Percentiles rank a stretch among this genome's conserved stretches.
phyloP scores from a whole-genome alignment of 805 yeast species.

The Barnettozyma populi region DNA sequence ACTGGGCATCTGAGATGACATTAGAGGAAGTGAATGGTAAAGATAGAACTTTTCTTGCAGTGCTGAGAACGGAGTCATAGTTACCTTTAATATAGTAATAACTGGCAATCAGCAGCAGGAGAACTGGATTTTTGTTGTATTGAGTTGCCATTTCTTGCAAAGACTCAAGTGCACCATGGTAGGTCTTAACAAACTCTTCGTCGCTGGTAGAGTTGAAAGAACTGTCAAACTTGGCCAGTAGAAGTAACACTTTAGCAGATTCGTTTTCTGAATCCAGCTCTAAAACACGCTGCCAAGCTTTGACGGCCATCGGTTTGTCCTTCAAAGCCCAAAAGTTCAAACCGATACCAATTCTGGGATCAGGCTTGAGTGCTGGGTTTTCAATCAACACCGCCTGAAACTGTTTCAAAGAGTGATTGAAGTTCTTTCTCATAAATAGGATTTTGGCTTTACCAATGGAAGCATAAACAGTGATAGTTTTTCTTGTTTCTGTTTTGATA shows the following conservation, averaged over 20 bases:
- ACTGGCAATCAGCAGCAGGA: slow-evolving; percentile 62
- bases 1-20: slow-evolving; percentile 55
- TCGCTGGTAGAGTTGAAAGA: slow-evolving; percentile 51
- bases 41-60: slow-evolving; percentile 47
- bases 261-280: slow-evolving; percentile 57
- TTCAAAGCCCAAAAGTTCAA: slow-evolving; percentile 87
- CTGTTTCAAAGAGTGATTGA: slow-evolving; percentile 63
- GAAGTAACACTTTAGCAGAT: slow-evolving; percentile 60
- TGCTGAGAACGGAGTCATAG: slow-evolving; percentile 48
- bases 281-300: slow-evolving; percentile 77
- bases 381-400: slow-evolving; percentile 78
- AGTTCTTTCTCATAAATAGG: slow-evolving; percentile 65
- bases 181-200: slow-evolving; percentile 55
- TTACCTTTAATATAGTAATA: slow-evolving; percentile 69
- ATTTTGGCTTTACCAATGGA: slow-evolving; percentile 81
- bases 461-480: slow-evolving; percentile 67
- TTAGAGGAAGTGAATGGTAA: slow-evolving; percentile 33
- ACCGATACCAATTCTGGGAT: slow-evolving; percentile 93
- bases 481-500: slow-evolving; percentile 37
- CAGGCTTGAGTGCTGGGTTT: slow-evolving; percentile 78
- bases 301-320: slow-evolving; percentile 68
- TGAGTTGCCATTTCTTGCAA: slow-evolving; percentile 25
- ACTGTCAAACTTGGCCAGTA: slow-evolving; percentile 62
- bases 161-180: slow-evolving; percentile 52
- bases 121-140: slow-evolving; percentile 46